Evolutionary conservation across 331 rosid genomes (phyloP).

Genomic region (Prunus yedoensis): DNA sequence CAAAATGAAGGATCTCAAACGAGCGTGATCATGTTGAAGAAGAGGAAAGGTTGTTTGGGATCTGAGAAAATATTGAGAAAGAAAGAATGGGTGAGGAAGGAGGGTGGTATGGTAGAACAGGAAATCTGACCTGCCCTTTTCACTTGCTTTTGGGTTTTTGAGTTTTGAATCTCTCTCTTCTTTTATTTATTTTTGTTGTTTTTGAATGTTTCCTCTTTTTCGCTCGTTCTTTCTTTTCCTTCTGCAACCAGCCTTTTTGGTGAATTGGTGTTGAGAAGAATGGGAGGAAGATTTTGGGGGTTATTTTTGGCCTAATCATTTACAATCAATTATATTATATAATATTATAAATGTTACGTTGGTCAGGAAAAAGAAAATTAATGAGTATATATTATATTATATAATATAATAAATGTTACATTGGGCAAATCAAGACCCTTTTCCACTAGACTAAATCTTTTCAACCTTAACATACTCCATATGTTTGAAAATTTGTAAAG

Average conservation of each 20-base stretch:
- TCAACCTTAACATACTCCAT: too few species aligned
- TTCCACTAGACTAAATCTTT: too few species aligned
- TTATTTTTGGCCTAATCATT: not conserved
- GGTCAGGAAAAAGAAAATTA: too few species aligned
- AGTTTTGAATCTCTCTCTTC: not conserved
- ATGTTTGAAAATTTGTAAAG: too few species aligned
- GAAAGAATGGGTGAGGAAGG: not conserved
- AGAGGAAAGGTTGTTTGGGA: too few species aligned
- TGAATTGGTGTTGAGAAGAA: not conserved
- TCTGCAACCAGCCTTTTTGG: not conserved
- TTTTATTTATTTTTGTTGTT: not conserved
- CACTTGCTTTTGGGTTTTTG: not conserved
- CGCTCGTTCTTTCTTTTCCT: not conserved
- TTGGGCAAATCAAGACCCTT: accelerated
- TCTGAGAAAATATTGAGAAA: too few species aligned
- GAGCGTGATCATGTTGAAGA: too few species aligned
- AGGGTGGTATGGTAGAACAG: constrained; percentile 22
- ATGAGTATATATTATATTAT: too few species aligned
- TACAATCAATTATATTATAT: not conserved
- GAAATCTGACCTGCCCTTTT: constrained; percentile 15
- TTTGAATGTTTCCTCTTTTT: not conserved
- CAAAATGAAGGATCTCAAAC: too few species aligned
- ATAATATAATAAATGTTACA: too few species aligned
- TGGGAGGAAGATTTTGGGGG: not conserved
- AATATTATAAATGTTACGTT: too few species aligned